Evolutionary conservation across 2,329 filamentous ascomycete species (phyloP), one percentile per base, ranked within the genome.

Genomic region (Botrytis galanthina): DNA sequence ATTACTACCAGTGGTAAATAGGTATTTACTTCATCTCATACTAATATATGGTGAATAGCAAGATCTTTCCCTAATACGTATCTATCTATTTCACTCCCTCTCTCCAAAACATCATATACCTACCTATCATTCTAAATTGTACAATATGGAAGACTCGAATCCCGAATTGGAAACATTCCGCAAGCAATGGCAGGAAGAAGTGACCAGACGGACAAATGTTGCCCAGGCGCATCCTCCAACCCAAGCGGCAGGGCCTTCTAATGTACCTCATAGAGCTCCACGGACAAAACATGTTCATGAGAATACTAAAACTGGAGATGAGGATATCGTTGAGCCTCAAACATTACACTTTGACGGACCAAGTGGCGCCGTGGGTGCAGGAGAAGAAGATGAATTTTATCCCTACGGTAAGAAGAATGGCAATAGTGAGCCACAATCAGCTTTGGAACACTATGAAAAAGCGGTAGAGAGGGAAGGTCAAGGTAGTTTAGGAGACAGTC

Each of bases 381-480:
- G 35, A 8, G 72, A 77, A n/a, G 73, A 61, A 37, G 74, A 68
- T 35, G 64, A 64, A 35, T 37, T 64, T 7, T 37, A 68, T 22
- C 14, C 29, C 46, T 46, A 72, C 51, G 66, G 66, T 69, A 69
- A 69, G 66, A 77, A 77, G 26, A 42, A 63, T 18, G 62, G 32
- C 32, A 74, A 44, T 18, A 82, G 74, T 70, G 88, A 92, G 77
- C 92, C 92, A 7, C 85, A 86, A 35, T 93, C 95, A 18, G 96
- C 96, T 0, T 83, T 99, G 26, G 96, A 98, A 78, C 93, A 97
- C 82, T 98, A 96, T 79, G 96, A 98, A 81, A 90, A 89, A 80
- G 96, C 95, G 5, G 95, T 97, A 73, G 92, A 97, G 83, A 94
- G 91, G 82, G 96, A 99, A 83, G 88, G 87, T 0, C 89, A 92